Evolutionary conservation across 2,329 filamentous ascomycete genomes (phyloP).

Genomic region (Stagonosporopsis rhizophila): DNA sequence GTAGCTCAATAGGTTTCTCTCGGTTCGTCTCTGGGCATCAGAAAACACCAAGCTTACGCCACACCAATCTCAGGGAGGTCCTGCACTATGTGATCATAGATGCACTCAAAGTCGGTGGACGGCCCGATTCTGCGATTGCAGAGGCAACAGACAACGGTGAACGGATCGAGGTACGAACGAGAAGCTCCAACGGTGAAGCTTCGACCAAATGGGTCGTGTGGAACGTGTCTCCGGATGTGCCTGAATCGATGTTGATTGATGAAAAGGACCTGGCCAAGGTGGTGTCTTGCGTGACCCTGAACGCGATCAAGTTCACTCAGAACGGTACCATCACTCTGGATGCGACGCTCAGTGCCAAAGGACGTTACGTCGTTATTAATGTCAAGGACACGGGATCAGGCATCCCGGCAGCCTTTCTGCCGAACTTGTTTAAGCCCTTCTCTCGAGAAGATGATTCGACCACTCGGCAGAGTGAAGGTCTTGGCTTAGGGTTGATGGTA

Average conservation of each 20-base stretch:
- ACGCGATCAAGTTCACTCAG: slow-evolving; percentile 76
- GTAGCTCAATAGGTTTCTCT: slow-evolving; percentile 39
- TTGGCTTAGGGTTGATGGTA: slow-evolving; percentile 74
- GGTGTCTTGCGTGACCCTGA: slow-evolving; percentile 68
- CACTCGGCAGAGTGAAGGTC: slow-evolving; percentile 70
- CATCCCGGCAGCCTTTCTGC: slow-evolving; percentile 70
- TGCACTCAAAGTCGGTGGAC: slow-evolving; percentile 59
- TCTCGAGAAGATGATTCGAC: slow-evolving; percentile 72
- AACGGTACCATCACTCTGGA: slow-evolving; percentile 65
- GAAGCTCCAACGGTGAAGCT: slow-evolving; percentile 53
- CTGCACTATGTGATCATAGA: slow-evolving; percentile 61
- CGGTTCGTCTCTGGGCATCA: slow-evolving; percentile 49
- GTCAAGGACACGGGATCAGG: slow-evolving; percentile 72
- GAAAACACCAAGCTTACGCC: slow-evolving; percentile 56
- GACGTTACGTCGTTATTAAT: slow-evolving; percentile 65
- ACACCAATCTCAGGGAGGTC: slow-evolving; percentile 57
- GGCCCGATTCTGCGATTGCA: slow-evolving; percentile 60
- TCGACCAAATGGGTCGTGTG: slow-evolving; percentile 59
- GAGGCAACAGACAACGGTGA: slow-evolving; percentile 57
- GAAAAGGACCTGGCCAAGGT: slow-evolving; percentile 70
- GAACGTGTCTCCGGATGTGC: slow-evolving; percentile 59
- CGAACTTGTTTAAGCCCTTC: slow-evolving; percentile 73
- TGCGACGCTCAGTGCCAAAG: slow-evolving; percentile 60
- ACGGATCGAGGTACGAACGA: slow-evolving; percentile 56
- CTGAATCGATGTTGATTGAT: slow-evolving; percentile 64